Evolutionary conservation across 192 early-diverging fungal species (phyloP).

Genomic region (Hyaloraphidium curvatum): DNA sequence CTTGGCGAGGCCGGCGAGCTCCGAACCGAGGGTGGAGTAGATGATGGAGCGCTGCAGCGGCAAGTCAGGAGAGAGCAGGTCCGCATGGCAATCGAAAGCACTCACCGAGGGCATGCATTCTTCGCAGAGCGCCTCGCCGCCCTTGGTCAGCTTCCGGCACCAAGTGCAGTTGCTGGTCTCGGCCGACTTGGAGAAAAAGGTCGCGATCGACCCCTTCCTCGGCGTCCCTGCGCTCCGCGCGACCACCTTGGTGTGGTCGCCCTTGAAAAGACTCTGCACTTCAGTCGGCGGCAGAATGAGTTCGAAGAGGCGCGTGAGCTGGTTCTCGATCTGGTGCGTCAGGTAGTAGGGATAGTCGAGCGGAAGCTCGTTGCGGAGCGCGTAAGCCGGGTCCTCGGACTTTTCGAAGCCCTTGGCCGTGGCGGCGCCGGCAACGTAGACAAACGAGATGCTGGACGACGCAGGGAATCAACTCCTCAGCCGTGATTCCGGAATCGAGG

Average conservation of each 20-base stretch:
- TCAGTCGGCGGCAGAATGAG: background rate
- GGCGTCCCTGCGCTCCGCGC: background rate
- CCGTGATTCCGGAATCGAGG: too few relatives aligned
- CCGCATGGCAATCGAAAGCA: too few relatives aligned
- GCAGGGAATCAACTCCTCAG: too few relatives aligned
- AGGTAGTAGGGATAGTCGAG: background rate
- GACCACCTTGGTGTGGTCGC: background rate
- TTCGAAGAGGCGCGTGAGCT: background rate
- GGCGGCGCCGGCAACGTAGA: background rate
- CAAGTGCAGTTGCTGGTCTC: background rate
- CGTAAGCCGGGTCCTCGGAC: background rate
- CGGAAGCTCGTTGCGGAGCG: background rate
- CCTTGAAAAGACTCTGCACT: background rate
- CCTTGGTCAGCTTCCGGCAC: background rate
- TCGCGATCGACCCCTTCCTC: background rate
- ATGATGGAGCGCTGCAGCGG: background rate
- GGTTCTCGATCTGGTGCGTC: background rate
- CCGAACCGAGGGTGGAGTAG: background rate
- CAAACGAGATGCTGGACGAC: background rate
- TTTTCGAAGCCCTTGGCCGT: background rate
- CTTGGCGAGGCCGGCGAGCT: background rate
- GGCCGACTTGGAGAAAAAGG: background rate
- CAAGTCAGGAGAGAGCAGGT: too few relatives aligned
- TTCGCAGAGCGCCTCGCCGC: background rate
- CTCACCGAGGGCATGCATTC: too few relatives aligned